phyloP scores from a whole-genome alignment of 352 stramenopile species.

The Globisporangium viniferum region DNA sequence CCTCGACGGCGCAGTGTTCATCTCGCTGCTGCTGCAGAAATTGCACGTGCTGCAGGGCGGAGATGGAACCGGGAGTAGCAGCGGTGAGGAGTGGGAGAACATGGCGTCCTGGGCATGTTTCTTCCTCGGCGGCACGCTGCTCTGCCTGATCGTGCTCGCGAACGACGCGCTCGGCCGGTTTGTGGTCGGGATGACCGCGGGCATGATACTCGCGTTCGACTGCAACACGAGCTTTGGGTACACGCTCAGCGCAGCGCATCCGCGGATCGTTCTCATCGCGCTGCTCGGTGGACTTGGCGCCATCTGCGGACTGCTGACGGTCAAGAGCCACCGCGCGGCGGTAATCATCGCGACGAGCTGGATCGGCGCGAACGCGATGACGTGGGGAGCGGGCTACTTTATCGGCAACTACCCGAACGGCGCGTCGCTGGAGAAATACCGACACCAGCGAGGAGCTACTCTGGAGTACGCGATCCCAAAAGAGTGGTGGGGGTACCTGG shows the following conservation, averaged over 20 bases:
- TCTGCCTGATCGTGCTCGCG: conserved; percentile 24
- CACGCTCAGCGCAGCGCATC: conserved; percentile 20
- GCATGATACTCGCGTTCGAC: conserved; percentile 29
- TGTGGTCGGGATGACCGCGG: conserved; percentile 30
- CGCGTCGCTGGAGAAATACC: conserved; percentile 11
- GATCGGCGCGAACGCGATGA: conserved; percentile 25
- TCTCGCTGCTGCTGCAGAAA: conserved; percentile 17
- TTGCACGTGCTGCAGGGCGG: conserved; percentile 7
- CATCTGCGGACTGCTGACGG: conserved; percentile 2
- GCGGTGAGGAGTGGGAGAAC: conserved; percentile 18
- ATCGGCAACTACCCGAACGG: conserved; percentile 29
- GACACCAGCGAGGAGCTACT: not conserved
- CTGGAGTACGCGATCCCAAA: conserved; percentile 12
- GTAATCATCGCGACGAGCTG: conserved; percentile 30
- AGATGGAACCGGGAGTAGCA: not conserved
- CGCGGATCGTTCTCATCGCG: not conserved
- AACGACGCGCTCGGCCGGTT: conserved; percentile 20
- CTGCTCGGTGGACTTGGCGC: conserved; percentile 1
- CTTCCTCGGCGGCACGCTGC: conserved; percentile 29
- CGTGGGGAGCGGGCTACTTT: conserved; percentile 31
- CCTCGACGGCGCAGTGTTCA: conserved; percentile 20
- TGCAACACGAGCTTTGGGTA: conserved; percentile 33
- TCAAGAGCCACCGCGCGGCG: conserved; percentile 1
- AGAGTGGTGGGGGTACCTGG: conserved; percentile 34
- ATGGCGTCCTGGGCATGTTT: conserved; percentile 40